phyloP scores from a whole-genome alignment of 768 basidiomycete genomes.

The Lanmaoa pseudosensibilis region DNA sequence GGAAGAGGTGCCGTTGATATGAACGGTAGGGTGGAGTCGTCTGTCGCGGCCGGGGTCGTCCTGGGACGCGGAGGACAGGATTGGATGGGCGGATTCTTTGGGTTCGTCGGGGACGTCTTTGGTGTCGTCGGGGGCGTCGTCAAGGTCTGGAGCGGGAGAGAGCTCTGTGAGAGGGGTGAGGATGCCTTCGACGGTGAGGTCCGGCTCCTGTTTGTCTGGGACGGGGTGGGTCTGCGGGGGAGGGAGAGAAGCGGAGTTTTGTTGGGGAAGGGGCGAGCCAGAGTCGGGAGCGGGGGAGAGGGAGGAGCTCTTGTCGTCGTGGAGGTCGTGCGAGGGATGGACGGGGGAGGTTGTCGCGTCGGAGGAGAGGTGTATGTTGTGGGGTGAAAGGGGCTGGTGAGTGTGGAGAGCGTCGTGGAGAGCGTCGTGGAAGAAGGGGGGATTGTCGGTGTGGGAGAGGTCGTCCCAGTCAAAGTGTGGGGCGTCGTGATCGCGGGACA shows the following conservation, averaged over 20 bases:
- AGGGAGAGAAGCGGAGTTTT: slow-evolving; percentile 17
- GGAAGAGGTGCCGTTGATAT: slow-evolving; percentile 26
- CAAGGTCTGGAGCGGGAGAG: slow-evolving; percentile 62
- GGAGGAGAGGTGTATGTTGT: slow-evolving; percentile 15
- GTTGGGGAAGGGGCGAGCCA: slow-evolving; percentile 36
- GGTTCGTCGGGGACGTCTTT: slow-evolving; percentile 40
- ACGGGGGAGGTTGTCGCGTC: slow-evolving; percentile 9
- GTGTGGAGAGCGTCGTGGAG: slow-evolving; percentile 21
- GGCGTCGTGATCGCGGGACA: slow-evolving; percentile 35
- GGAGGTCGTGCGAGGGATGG: slow-evolving; percentile 18
- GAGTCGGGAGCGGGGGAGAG: slow-evolving; percentile 56
- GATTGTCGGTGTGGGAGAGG: slow-evolving; percentile 27
- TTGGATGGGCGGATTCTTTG: slow-evolving; percentile 9
- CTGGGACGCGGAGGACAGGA: slow-evolving; percentile 20
- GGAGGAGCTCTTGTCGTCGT: slow-evolving; percentile 52
- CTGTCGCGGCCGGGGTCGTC: slow-evolving; percentile 20
- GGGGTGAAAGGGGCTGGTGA: slow-evolving; percentile 19
- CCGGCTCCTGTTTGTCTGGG: slow-evolving; percentile 33
- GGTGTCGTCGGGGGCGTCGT: slow-evolving; percentile 37
- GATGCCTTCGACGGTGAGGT: slow-evolving; percentile 41
- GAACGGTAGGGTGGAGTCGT: slow-evolving; percentile 15
- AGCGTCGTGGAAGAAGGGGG: slow-evolving; percentile 30
- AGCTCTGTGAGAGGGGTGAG: slow-evolving; percentile 79
- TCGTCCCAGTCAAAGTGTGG: slow-evolving; percentile 38
- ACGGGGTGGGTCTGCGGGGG: slow-evolving; percentile 21